phyloP scores from a whole-genome alignment of 768 basidiomycete species.

The Psilocybe sp. region DNA sequence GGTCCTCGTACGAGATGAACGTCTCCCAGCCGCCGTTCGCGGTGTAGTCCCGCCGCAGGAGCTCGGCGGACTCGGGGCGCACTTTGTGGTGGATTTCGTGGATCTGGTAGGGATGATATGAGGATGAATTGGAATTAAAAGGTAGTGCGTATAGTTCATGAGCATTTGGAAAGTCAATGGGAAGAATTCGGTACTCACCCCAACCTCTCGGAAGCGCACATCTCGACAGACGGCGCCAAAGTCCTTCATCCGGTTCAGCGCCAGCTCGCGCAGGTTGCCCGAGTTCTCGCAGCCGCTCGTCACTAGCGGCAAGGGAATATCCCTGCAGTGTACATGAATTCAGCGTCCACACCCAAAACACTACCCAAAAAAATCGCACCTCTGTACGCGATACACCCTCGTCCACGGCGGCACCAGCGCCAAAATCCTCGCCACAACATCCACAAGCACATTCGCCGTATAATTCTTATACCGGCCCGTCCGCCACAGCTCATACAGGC shows the following conservation, averaged over 20 bases:
- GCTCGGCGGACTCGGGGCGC: constrained; percentile 90
- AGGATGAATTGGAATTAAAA: constrained; percentile 5
- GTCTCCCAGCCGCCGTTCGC: constrained; percentile 99
- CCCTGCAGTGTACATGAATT: constrained; percentile 43
- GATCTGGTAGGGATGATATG: constrained; percentile 49
- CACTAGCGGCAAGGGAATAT: constrained; percentile 95
- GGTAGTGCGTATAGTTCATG: background rate
- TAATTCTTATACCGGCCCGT: constrained; percentile 99
- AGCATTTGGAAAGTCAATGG: background rate
- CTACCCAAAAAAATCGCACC: constrained; percentile 41
- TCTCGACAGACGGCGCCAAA: constrained; percentile 98
- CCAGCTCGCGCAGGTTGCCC: constrained; percentile 94
- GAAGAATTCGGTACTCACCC: constrained; percentile 51
- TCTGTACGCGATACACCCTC: constrained; percentile 94
- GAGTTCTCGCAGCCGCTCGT: constrained; percentile 97
- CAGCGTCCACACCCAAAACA: background rate
- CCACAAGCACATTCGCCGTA: constrained; percentile 97
- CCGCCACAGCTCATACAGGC: constrained; percentile 92
- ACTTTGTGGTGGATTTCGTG: constrained; percentile 99
- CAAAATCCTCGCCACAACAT: constrained; percentile 93
- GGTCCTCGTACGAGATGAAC: constrained; percentile 98
- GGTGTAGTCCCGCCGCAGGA: constrained; percentile 91
- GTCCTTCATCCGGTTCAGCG: constrained; percentile 97
- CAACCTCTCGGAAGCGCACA: constrained; percentile 96
- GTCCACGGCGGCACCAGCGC: constrained; percentile 99